Evolutionary conservation across 2,329 filamentous ascomycete species (phyloP).

Genomic region (Domatiomyces catenatus): DNA sequence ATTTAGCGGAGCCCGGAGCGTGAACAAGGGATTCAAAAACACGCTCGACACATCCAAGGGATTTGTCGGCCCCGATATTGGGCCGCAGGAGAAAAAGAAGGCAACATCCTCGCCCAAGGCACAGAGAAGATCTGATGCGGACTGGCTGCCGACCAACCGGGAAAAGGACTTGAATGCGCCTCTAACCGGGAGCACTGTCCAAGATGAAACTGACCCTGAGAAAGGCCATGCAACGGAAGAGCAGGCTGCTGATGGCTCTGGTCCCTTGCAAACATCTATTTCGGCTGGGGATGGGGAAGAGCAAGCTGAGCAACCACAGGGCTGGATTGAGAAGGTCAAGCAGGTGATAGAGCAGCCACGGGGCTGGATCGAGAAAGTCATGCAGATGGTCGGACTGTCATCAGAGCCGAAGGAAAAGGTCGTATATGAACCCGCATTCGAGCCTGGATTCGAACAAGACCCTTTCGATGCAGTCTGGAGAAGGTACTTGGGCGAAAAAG

Average conservation of each 20-base stretch:
- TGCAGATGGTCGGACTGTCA: constrained; percentile 10
- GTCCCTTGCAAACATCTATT: constrained; percentile 5
- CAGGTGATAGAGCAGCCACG: constrained; percentile 7
- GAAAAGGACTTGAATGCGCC: background rate
- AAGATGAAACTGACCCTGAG: background rate
- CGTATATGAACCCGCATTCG: constrained; percentile 48
- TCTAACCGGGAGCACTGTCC: background rate
- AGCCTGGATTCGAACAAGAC: constrained; percentile 46
- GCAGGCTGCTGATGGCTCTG: background rate
- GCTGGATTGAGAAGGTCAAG: constrained; percentile 10
- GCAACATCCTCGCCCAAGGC: background rate
- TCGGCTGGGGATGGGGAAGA: constrained; percentile 9
- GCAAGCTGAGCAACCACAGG: constrained; percentile 3
- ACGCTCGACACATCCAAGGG: constrained; percentile 23
- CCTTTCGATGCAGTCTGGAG: constrained; percentile 60
- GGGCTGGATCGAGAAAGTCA: constrained; percentile 10
- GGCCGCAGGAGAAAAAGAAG: background rate
- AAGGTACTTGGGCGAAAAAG: constrained; percentile 62
- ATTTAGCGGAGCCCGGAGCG: constrained; percentile 28
- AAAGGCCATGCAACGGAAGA: background rate
- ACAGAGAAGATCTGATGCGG: background rate
- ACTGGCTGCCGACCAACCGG: background rate
- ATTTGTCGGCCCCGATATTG: constrained; percentile 15
- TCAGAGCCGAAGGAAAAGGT: constrained; percentile 13
- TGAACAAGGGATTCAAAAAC: constrained; percentile 24